Percentiles rank a stretch among this genome's conserved stretches.
These are phyloP conservation scores for Xerophyta viscosa DNA, from an alignment of 106 monocot species.

Conservation along the genomic window DNA sequence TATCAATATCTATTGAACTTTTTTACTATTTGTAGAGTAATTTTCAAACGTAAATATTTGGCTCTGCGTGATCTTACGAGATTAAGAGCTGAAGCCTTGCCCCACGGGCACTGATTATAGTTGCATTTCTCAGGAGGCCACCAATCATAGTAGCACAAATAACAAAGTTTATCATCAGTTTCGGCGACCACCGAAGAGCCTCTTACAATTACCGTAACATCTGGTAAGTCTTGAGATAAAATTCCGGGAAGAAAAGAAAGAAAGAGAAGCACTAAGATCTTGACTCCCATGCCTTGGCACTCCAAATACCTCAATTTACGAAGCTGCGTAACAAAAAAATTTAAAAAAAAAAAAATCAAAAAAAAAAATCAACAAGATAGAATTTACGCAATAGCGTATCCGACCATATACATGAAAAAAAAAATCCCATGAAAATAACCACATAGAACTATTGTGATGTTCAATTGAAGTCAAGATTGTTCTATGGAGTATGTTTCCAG, in stretches of 20 bases:
- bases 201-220: slow-evolving; percentile 36
- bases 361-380: too few species aligned
- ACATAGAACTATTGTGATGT: not conserved
- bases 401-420: not conserved
- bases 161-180: slow-evolving; percentile 55
- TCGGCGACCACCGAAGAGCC: slow-evolving; percentile 42
- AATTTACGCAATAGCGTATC: too few species aligned
- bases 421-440: not conserved
- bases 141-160: slow-evolving; percentile 97
- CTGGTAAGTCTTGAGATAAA: slow-evolving; percentile 18
- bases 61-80: slow-evolving; percentile 27
- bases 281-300: slow-evolving; percentile 24
- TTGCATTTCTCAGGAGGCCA: slow-evolving; percentile 93
- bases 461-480: not conserved
- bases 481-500: not conserved
- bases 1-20: too few species aligned
- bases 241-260: slow-evolving; percentile 26
- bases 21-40: too few species aligned
- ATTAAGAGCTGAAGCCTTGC: slow-evolving; percentile 65
- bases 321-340: not conserved
- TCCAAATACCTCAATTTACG: not conserved
- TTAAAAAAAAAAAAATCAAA: too few species aligned
- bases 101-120: slow-evolving; percentile 87
- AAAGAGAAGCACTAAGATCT: slow-evolving; percentile 35
- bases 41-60: not conserved